Conservation (phyloP, 1,284 basidiomycete genomes). For the Ustilago vetiveriae region DNA sequence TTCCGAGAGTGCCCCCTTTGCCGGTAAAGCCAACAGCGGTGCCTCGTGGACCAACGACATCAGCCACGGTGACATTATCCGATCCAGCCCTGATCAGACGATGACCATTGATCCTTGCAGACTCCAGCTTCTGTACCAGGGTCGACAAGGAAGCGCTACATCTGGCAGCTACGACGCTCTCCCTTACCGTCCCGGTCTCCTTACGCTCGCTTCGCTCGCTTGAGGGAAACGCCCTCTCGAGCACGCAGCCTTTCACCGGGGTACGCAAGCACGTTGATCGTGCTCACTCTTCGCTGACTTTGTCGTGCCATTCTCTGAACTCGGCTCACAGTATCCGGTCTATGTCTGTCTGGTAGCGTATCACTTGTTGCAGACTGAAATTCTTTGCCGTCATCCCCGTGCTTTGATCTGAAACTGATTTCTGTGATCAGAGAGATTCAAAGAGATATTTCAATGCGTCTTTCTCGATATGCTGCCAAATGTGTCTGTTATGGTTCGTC, state of each 20-base stretch:
- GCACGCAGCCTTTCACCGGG: too few species aligned
- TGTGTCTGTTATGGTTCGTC: too few species aligned
- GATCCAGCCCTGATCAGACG: slow-evolving; percentile 32
- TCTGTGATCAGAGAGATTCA: too few species aligned
- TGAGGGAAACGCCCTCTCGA: too few species aligned
- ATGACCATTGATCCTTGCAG: slow-evolving; percentile 32
- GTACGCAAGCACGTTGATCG: too few species aligned
- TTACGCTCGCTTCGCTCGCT: slow-evolving; percentile 16
- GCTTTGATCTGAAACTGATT: too few species aligned
- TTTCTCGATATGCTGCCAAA: too few species aligned
- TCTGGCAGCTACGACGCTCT: slow-evolving; percentile 13
- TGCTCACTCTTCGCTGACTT: too few species aligned
- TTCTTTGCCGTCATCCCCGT: neutral
- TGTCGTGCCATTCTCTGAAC: too few species aligned
- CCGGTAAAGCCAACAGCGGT: slow-evolving; percentile 32
- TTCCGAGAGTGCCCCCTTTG: slow-evolving; percentile 31
- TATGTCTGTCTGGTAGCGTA: neutral
- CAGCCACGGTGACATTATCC: slow-evolving; percentile 36
- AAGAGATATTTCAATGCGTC: too few species aligned
- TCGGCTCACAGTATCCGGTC: neutral
- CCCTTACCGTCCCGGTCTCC: slow-evolving; percentile 36
- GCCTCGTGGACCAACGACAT: slow-evolving; percentile 34
- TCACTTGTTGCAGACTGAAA: neutral
- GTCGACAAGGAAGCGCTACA: slow-evolving; percentile 2
- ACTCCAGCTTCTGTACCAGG: slow-evolving; percentile 32